Evolutionary conservation across 140 eudicot species (phyloP), one percentile per base, ranked within the genome.

Genomic region (Erigeron philadelphicus): DNA sequence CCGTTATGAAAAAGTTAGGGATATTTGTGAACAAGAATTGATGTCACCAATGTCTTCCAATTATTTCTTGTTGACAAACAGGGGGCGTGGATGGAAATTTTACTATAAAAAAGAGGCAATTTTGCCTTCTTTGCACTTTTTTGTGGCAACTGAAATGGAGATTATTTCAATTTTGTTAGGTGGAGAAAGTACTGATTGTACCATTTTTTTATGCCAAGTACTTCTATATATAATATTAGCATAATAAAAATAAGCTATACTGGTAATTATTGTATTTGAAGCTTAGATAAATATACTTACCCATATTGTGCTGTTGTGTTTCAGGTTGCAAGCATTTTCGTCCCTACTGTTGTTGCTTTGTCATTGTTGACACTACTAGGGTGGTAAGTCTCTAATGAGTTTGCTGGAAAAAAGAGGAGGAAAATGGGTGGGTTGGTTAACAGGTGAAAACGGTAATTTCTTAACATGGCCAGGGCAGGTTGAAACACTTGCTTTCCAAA

Each of bases 241-340:
- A 25, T 49, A 25, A 15, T 58, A 12, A 31, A 60, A 6, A 31
- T 23, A 64, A 59, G 12, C 16, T 72, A 35, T 13, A 31, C 1
- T 64, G 19, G 16, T 61, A 41, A 52, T 46, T 8, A 52, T 71
- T 40, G 5, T 15, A 13, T 44, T 71, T 21, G 47, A 45, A 60
- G 21, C 31, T 4, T 8, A 60, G 31, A 56, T 40, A 5, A 50
- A 19, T 18, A 17, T 79, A 61, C 77, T 78, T 61, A 72, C 52
- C 19, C 58, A 40, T 17, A 1, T 25, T 65, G 70, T 65, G 13
- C 58, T 68, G 56, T 46, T 75, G 70, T 68, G 52, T 65, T 72
- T 71, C 89, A 94, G 99, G 84, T 94, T 66, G 99, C 99, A 52
- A 87, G 97, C 86, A 87, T 89, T 47, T 89, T 94, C 77, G 97